Base-by-base conservation (phyloP, 768 basidiomycete genomes). In the Lentinula sp. region DNA sequence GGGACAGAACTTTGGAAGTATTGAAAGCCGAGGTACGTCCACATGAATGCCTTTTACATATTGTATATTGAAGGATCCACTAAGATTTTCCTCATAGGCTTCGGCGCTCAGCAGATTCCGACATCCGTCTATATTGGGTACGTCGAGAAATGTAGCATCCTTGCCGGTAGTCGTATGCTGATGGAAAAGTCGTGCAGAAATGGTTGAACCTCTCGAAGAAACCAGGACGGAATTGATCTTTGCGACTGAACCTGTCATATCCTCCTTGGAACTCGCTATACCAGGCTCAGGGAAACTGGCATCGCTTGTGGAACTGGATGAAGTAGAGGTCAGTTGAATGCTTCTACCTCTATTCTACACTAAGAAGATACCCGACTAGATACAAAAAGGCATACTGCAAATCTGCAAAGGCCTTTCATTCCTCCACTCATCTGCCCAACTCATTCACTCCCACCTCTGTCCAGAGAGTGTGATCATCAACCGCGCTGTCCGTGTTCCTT, bases 141-240 rank as follows among this genome's bases (percentile, higher is more conserved):
- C 60, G 76, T 43, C 55, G 23, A 23, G 8, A 56, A 31, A 4
- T 40, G 23, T 21, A 43, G 15, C 40, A 8, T 40, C 28, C n/a
- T 15, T 8, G 13, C 7, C 13, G 31, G 15, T 35, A 6, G 18
- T 18, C 11, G 42, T 16, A 32, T 49, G 10, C 57, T 59, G n/a
- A 59, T 50, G 3, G 13, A 23, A 58, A 54, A 52, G 13, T 16
- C 55, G 48, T 34, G 42, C 72, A 93, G 96, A 98, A 77, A 92
- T 98, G 88, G 95, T 96, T 32, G 97, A 99, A 74, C 96, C 97
- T 28, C 75, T 97, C 50, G 95, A 98, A 70, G 96, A 99, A 73
- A 90, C 95, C 0, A 80, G 96, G 60, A 88, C 77, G 40, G 91
- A 96, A 66, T 78, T 98, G 43, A 85, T 88, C 43, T 98, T 98